phyloP scores from a whole-genome alignment of 2,329 filamentous ascomycete genomes.

The Grosmannia penicillata region DNA sequence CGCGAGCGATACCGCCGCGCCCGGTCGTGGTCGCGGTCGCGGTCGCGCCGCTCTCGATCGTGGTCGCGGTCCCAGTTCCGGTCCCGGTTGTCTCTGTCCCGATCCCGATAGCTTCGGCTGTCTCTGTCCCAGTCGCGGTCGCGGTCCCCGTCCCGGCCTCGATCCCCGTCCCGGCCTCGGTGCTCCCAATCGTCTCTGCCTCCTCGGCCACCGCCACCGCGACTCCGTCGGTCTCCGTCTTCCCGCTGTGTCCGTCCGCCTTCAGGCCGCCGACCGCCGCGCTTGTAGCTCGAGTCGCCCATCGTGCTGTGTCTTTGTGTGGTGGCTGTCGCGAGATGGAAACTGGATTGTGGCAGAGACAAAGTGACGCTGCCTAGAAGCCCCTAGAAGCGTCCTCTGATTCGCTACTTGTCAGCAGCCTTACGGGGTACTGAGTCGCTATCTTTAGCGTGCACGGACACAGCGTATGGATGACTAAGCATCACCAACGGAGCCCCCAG shows the following conservation, averaged over 20 bases:
- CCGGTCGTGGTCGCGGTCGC: slow-evolving; percentile 3
- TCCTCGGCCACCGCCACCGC: background rate
- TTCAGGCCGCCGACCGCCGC: slow-evolving; percentile 7
- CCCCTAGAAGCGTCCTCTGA: no score
- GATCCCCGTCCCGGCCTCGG: background rate
- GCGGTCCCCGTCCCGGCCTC: background rate
- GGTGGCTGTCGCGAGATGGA: background rate
- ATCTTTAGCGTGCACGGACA: no score
- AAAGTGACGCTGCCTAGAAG: no score
- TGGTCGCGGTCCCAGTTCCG: slow-evolving; percentile 3
- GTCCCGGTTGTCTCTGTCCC: background rate
- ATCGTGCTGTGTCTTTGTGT: background rate
- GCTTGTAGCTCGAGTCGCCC: slow-evolving; percentile 8
- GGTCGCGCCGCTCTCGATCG: background rate
- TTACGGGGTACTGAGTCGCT: no score
- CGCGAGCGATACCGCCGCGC: slow-evolving; percentile 8
- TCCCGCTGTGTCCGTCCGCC: slow-evolving; percentile 2
- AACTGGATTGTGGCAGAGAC: no score
- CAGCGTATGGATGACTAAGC: no score
- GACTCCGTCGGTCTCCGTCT: background rate
- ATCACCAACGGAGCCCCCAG: no score
- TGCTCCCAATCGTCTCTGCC: background rate
- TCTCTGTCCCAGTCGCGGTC: background rate
- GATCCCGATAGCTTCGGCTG: no score
- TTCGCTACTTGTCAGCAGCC: no score